phyloP scores from a whole-genome alignment of 192 early-diverging fungal species.

The Entrophospora sp. region DNA sequence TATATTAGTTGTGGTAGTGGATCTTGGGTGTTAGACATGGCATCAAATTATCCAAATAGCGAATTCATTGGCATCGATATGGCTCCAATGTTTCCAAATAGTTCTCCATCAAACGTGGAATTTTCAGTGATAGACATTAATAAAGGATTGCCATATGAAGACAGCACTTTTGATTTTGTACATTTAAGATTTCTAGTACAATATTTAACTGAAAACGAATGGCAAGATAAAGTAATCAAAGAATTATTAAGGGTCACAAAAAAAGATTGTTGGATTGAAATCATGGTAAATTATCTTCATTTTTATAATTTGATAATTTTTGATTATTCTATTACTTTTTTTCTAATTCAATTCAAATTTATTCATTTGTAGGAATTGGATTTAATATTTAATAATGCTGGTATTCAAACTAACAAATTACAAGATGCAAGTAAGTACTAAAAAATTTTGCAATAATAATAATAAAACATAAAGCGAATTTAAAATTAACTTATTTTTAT shows the following conservation, averaged over 20 bases:
- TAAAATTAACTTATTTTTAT: neutral
- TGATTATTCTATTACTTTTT: no score
- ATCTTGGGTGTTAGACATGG: neutral
- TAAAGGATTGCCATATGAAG: constrained; percentile 29
- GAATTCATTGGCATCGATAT: constrained; percentile 7
- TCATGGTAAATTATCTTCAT: constrained; percentile 22
- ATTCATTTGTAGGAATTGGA: neutral
- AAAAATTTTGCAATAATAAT: neutral
- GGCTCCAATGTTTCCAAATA: constrained; percentile 14
- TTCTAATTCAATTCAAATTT: neutral
- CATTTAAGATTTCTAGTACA: constrained; percentile 14
- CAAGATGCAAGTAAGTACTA: neutral
- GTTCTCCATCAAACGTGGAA: constrained; percentile 13
- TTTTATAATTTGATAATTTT: no score
- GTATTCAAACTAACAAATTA: neutral
- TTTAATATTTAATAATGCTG: neutral
- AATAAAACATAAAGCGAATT: neutral
- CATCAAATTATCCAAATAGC: neutral
- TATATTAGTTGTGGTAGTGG: neutral
- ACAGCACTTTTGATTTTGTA: constrained; percentile 41
- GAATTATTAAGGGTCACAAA: constrained; percentile 31
- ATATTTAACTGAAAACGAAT: neutral
- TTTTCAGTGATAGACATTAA: constrained; percentile 32
- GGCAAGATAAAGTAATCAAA: constrained; percentile 7
- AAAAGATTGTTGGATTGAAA: constrained; percentile 30